Percentiles rank a stretch among this genome's conserved stretches.
Conservation (phyloP, 768 basidiomycete species). For the Tubosaeta sp. region DNA sequence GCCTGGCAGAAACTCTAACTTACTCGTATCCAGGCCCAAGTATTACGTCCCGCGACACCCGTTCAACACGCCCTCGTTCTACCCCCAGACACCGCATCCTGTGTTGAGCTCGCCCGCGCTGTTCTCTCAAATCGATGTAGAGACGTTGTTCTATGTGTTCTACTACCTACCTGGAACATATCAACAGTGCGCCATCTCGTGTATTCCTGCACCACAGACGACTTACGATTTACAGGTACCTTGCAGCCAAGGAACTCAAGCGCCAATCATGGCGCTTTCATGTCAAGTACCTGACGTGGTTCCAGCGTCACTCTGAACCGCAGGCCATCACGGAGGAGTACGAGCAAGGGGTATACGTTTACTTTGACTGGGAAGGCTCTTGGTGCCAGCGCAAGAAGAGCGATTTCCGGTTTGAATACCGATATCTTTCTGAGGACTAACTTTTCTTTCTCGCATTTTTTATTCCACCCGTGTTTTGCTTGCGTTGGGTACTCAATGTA, state of each 20-base stretch:
- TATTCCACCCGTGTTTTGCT: slow-evolving; percentile 10
- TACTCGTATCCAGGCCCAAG: slow-evolving; percentile 65
- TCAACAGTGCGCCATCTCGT: slow-evolving; percentile 63
- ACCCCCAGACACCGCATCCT: slow-evolving; percentile 84
- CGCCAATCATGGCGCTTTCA: slow-evolving; percentile 99
- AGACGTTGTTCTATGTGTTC: slow-evolving; percentile 98
- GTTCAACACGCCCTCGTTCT: slow-evolving; percentile 86
- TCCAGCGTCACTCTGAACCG: slow-evolving; percentile 97
- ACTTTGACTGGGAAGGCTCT: slow-evolving; percentile 99
- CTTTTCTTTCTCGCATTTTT: background rate
- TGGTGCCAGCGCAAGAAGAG: slow-evolving; percentile 99
- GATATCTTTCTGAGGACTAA: slow-evolving; percentile 84
- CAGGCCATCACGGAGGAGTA: slow-evolving; percentile 99
- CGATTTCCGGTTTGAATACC: slow-evolving; percentile 96
- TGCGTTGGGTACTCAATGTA: slow-evolving; percentile 21
- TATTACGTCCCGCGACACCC: slow-evolving; percentile 96
- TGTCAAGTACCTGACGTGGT: slow-evolving; percentile 99
- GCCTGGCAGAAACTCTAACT: slow-evolving; percentile 2
- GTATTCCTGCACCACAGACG: background rate
- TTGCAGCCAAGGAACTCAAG: slow-evolving; percentile 96
- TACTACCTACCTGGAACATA: slow-evolving; percentile 98
- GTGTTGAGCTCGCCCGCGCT: slow-evolving; percentile 78
- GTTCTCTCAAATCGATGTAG: slow-evolving; percentile 90
- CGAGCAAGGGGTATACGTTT: slow-evolving; percentile 98
- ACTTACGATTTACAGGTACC: slow-evolving; percentile 52